Evolutionary conservation across 257 asterid genomes (phyloP), one percentile per base, ranked within the genome.

Genomic region (Penstemon newberryi): DNA sequence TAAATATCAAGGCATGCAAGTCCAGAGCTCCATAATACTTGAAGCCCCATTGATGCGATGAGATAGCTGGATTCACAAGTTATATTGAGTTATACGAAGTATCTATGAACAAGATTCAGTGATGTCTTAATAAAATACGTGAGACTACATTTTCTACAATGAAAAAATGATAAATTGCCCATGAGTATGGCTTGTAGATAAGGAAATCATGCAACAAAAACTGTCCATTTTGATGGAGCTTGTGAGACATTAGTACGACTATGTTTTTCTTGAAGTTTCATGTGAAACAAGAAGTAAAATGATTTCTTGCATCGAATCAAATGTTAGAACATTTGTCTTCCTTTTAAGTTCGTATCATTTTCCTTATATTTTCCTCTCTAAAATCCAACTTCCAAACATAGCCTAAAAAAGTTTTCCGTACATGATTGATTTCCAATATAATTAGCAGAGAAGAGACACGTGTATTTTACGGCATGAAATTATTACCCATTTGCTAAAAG

Each of bases 41-140:
- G 96, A 78, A 92, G 96, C 62, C 98, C 96, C 96, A 89, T 92
- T 39, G 98, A 89, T 61, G 96, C 98, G 12, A 89, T 82, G 66
- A 92, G 90, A 81, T 87, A 92, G 84, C 98, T 89, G 91, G 67
- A 79, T 47, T 66, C 50, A 79, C 11, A 75, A 71, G 43, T 63
- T 43, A 18, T 11, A 43, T 13, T 18, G 53, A 11, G 71, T 79
- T 66, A 74, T 55, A 15, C 18, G 18, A 15, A 15, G 18, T 15
- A 38, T n/a, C 61, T 25, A 44, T 37, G 33, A 41, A 51, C n/a
- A 46, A 38, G 63, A 25, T 25, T 25, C 1, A 2, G 2, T 25
- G 33, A 25, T 25, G 33, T 25, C 33, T 25, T 25, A 25, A 25
- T 1, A 25, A 25, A 25, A 25, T 25, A 25, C 33, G 33, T 25